Evolutionary conservation across 2,329 filamentous ascomycete species (phyloP).

Genomic region (Diaporthe helianthi): DNA sequence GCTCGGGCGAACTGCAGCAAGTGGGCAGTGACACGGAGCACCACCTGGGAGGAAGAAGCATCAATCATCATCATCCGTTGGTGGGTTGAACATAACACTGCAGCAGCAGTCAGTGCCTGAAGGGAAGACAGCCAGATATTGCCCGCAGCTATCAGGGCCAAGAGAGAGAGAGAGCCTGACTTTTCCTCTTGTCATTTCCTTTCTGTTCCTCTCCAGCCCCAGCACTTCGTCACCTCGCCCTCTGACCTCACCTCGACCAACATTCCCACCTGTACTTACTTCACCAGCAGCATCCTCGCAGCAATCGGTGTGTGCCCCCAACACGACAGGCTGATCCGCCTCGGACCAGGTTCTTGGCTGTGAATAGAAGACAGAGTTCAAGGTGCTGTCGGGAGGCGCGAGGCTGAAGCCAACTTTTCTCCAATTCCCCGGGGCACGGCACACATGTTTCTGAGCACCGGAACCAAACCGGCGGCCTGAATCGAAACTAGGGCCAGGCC

Average conservation of each 20-base stretch:
- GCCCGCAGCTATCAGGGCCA: background rate
- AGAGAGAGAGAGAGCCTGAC: slow-evolving; percentile 9
- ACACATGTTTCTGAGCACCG: slow-evolving; percentile 19
- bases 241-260: background rate
- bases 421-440: slow-evolving; percentile 19
- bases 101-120: slow-evolving; percentile 19
- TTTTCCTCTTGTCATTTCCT: background rate
- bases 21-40: slow-evolving; percentile 19
- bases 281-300: background rate
- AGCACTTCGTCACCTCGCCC: slow-evolving; percentile 4
- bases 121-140: slow-evolving; percentile 1
- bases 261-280: background rate
- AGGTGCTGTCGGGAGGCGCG: slow-evolving; percentile 1
- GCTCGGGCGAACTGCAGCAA: slow-evolving; percentile 19
- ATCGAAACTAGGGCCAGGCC: slow-evolving; percentile 27
- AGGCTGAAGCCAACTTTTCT: slow-evolving; percentile 12
- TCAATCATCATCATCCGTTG: slow-evolving; percentile 21
- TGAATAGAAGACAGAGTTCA: background rate
- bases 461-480: slow-evolving; percentile 9
- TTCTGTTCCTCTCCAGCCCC: slow-evolving; percentile 9
- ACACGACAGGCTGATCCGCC: background rate
- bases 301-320: background rate
- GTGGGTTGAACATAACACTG: slow-evolving; percentile 11
- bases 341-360: background rate
- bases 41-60: slow-evolving; percentile 21